Conservation (phyloP, 768 basidiomycete species). For the Symmetrospora coprosmae region DNA sequence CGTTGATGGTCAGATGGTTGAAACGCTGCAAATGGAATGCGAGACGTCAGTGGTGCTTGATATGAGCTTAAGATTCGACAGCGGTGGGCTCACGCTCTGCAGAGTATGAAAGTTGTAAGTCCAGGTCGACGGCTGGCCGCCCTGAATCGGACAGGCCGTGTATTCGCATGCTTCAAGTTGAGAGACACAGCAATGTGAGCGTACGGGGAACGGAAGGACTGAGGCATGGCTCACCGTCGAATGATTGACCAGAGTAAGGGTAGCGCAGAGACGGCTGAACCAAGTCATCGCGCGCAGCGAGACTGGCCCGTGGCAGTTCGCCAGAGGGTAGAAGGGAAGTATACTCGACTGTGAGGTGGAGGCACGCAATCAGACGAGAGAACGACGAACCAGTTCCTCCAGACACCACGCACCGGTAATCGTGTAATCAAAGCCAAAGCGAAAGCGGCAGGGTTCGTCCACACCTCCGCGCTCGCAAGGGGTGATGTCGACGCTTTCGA, state of each 20-base stretch:
- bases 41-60: neutral
- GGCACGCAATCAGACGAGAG: no score
- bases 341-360: slow-evolving; percentile 16
- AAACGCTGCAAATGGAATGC: neutral
- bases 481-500: neutral
- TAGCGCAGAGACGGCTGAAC: neutral
- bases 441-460: slow-evolving; percentile 11
- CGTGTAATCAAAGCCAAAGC: neutral
- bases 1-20: slow-evolving; percentile 15
- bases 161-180: slow-evolving; percentile 9
- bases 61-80: neutral
- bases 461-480: slow-evolving; percentile 4
- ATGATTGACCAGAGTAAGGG: slow-evolving; percentile 8
- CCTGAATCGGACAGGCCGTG: slow-evolving; percentile 10
- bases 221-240: neutral
- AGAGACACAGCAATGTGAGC: neutral
- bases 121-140: neutral
- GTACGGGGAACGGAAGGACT: neutral
- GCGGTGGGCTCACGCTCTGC: neutral
- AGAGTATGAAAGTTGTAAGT: slow-evolving; percentile 8
- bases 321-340: neutral
- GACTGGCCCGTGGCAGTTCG: neutral
- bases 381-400: no score
- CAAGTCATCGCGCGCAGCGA: neutral
- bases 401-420: slow-evolving; percentile 4